Evolutionary conservation across 805 yeast species (phyloP).

Genomic region (Pichia phayaonensis): DNA sequence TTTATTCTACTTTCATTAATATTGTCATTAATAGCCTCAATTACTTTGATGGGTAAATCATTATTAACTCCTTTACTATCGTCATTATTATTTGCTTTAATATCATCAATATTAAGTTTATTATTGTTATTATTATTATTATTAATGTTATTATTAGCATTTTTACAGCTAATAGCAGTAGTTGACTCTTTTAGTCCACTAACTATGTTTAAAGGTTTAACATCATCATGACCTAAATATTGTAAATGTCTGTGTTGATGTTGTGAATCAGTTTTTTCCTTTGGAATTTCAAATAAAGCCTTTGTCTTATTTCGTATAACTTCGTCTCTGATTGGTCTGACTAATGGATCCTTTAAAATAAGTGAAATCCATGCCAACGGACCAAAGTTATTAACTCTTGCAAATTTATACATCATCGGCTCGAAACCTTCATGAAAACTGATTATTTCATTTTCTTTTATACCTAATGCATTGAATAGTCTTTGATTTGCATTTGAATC

Average conservation of each 20-base stretch:
- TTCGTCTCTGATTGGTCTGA: constrained; percentile 30
- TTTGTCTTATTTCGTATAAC: constrained; percentile 18
- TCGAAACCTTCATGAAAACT: constrained; percentile 36
- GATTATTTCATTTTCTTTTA: constrained; percentile 30
- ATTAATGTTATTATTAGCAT: neutral
- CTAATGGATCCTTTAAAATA: constrained; percentile 38
- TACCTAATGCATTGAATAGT: constrained; percentile 3
- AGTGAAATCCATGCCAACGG: constrained; percentile 44
- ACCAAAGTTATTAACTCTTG: constrained; percentile 41
- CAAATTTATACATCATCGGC: constrained; percentile 35
- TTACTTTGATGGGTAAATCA: neutral
- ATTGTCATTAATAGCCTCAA: neutral
- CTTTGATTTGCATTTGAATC: neutral
- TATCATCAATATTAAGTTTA: too few species aligned
- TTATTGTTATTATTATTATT: too few species aligned
- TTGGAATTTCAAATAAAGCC: neutral
- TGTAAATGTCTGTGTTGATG: constrained; percentile 29
- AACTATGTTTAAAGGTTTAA: constrained; percentile 22
- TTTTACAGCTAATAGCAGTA: neutral
- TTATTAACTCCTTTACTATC: neutral
- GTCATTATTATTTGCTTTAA: too few species aligned
- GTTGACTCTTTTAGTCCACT: neutral
- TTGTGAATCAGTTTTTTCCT: constrained; percentile 12
- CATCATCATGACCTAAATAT: constrained; percentile 33
- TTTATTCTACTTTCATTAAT: neutral